phyloP scores from a whole-genome alignment of 805 yeast species.

The Spathaspora hagerdaliae region DNA sequence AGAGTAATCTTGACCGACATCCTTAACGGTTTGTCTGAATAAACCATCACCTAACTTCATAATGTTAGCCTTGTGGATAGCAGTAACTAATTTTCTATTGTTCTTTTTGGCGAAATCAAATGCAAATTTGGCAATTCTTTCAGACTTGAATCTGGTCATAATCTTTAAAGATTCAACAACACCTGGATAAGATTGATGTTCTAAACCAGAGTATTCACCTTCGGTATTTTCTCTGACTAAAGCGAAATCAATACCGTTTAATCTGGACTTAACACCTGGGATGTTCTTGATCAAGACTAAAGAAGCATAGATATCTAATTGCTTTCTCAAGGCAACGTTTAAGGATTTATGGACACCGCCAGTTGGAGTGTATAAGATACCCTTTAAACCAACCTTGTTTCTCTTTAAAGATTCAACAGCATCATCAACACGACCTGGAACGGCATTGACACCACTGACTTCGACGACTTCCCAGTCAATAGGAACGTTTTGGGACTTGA shows the following conservation, averaged over 20 bases:
- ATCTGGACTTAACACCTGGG: slow-evolving; percentile 89
- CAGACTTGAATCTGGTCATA: slow-evolving; percentile 90
- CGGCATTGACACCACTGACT: slow-evolving; percentile 40
- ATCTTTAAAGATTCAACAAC: slow-evolving; percentile 96
- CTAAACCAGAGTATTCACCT: slow-evolving; percentile 98
- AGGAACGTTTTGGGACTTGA: slow-evolving; percentile 83
- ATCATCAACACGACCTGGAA: slow-evolving; percentile 66
- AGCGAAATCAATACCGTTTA: slow-evolving; percentile 85
- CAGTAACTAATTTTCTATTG: slow-evolving; percentile 89
- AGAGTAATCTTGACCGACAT: slow-evolving; percentile 80
- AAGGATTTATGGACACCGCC: slow-evolving; percentile 76
- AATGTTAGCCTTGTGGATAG: slow-evolving; percentile 98
- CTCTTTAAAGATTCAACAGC: slow-evolving; percentile 90
- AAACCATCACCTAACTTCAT: slow-evolving; percentile 98
- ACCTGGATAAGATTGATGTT: slow-evolving; percentile 96
- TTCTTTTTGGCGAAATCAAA: slow-evolving; percentile 92
- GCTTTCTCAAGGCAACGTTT: slow-evolving; percentile 95
- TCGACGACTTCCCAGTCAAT: slow-evolving; percentile 79
- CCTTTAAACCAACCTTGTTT: slow-evolving; percentile 95
- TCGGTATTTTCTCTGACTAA: slow-evolving; percentile 98
- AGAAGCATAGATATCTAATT: slow-evolving; percentile 92
- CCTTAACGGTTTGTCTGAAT: slow-evolving; percentile 89
- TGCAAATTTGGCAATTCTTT: slow-evolving; percentile 96
- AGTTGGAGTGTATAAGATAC: slow-evolving; percentile 88
- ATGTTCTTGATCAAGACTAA: slow-evolving; percentile 90